Percentiles rank a stretch among this genome's conserved stretches.
Conservation (phyloP, 306 rosid species). For the Cucumis cinereus region DNA sequence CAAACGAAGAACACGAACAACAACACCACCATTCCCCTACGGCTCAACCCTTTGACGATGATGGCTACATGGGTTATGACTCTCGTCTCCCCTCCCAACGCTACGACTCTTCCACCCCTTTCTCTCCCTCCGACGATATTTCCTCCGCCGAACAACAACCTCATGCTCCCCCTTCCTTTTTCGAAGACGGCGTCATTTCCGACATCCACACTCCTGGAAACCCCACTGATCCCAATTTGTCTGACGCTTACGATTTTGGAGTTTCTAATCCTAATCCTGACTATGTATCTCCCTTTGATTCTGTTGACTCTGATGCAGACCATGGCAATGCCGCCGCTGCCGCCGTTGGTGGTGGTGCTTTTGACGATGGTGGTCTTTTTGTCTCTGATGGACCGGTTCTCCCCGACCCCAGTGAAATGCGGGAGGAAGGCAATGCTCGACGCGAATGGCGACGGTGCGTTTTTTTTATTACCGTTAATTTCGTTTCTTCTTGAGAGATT, state of each 20-base stretch:
- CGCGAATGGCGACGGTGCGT: constrained; percentile 91
- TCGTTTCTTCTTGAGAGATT: background rate
- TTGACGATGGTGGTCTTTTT: constrained; percentile 25
- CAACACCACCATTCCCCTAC: constrained; percentile 22
- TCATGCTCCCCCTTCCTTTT: constrained; percentile 10
- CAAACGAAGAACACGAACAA: constrained; percentile 22
- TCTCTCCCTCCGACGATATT: constrained; percentile 15
- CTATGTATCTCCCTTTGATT: constrained; percentile 42
- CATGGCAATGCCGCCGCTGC: background rate
- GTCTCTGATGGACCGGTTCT: constrained; percentile 44
- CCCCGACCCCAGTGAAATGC: constrained; percentile 56
- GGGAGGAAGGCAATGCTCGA: constrained; percentile 59
- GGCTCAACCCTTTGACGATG: constrained; percentile 33
- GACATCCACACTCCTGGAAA: constrained; percentile 2
- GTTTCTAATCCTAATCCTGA: constrained; percentile 30
- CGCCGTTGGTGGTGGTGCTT: background rate
- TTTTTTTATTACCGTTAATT: background rate
- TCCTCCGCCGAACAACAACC: constrained; percentile 14
- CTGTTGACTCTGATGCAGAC: constrained; percentile 13
- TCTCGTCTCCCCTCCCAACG: constrained; percentile 7
- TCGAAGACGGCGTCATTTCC: constrained; percentile 13
- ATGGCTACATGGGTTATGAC: constrained; percentile 21
- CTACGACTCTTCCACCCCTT: constrained; percentile 24
- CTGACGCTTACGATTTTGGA: constrained; percentile 34
- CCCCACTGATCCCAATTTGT: constrained; percentile 12